These are phyloP conservation scores for Triticum aestivum DNA, from an alignment of 176 grass and related monocot genomes.

Conservation along the genomic window IWGSC_CS_RefSeq_v2.1 NC_057797.1:754925334-754925833, in stretches of 20 bases:
- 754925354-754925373: not conserved
- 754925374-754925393: not conserved
- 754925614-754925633: no score
- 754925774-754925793: no score
- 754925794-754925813: no score
- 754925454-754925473: not conserved
- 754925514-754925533: not conserved
- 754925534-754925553: conserved; percentile 17
- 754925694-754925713: conserved; percentile 23
- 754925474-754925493: not conserved
- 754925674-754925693: conserved; percentile 1
- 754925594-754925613: not conserved
- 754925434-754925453: not conserved
- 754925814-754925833: no score
- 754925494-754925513: not conserved
- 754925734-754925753: no score
- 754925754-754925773: no score
- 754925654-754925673: conserved; percentile 48
- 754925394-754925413: not conserved
- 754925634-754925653: not conserved
- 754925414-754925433: not conserved
- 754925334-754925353: not conserved
- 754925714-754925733: conserved; percentile 37
- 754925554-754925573: not conserved
- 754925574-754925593: not conserved